Base-by-base conservation (phyloP, 768 basidiomycete species). In the Suillus weaverae region DNA sequence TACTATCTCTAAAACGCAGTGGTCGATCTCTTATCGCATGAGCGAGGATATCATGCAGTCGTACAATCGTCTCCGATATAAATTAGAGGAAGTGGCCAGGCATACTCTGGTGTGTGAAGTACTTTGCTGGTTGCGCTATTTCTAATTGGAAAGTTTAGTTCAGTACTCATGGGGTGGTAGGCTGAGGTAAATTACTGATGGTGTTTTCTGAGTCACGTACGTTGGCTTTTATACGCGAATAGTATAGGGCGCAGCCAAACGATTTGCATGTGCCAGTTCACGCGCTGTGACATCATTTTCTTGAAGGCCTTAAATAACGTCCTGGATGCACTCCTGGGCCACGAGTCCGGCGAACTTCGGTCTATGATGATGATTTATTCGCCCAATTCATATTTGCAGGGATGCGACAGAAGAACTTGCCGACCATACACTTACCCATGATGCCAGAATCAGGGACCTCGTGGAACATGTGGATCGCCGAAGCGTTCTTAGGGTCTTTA, bases 1-100 rank as follows among this genome's bases (percentile, higher is more conserved):
- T 26, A 26, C 26, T 26, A 84, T 99, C 6, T 94, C 94, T 0
- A 90, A 94, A 78, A 88, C 22, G 88, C 95, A 2, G 91, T 97
- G 39, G 87, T 92, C 26, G 92, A 97, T 68, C 83, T 99, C 48
- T 83, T 99, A 99, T 73, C 84, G 97, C 53, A 99, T 98, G 97
- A 98, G 96, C 76, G 85, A 86, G 62, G 94, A 96, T 66, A 97
- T 99, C 73, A 98, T 97, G 96, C 72, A 84, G 11, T 80, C 97
- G 13, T 92, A 92, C 2, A 98, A 90, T 64, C 83, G 88, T 30
- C 81, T 98, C 43, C 81, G 79, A 55, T 97, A 94, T 72, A 97
- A 95, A 5, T 89, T 85, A 13, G 86, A 87, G 53, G 78, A 79
- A 20, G 87, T 97, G 16, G 90, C 91, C 36, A 78, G 81, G 44